phyloP scores from a whole-genome alignment of 2,329 filamentous ascomycete genomes.

The Fonsecaea pugnacius region DNA sequence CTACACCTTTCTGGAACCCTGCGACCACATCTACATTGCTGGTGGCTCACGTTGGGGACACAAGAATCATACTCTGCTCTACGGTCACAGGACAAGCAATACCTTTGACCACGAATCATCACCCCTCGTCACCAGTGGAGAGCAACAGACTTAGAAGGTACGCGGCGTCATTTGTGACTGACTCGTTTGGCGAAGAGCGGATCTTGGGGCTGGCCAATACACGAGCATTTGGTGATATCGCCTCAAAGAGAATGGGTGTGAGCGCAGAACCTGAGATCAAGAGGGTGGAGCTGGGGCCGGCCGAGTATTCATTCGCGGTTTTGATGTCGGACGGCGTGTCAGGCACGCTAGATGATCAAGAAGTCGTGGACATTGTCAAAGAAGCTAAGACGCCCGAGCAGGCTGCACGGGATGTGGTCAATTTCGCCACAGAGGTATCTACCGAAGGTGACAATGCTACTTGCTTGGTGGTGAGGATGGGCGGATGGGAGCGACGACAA shows the following conservation, averaged over 20 bases:
- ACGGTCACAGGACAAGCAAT: slow-evolving; percentile 79
- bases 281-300: slow-evolving; percentile 76
- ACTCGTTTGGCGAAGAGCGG: slow-evolving; percentile 96
- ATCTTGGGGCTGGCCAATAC: slow-evolving; percentile 93
- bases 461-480: slow-evolving; percentile 64
- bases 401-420: slow-evolving; percentile 76
- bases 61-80: slow-evolving; percentile 84
- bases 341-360: slow-evolving; percentile 84
- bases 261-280: slow-evolving; percentile 90
- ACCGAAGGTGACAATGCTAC: slow-evolving; percentile 67
- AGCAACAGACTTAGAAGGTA: slow-evolving; percentile 82
- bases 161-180: slow-evolving; percentile 83
- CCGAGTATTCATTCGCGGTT: slow-evolving; percentile 86
- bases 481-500: slow-evolving; percentile 65
- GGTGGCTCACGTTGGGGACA: slow-evolving; percentile 91
- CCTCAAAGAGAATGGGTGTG: slow-evolving; percentile 88
- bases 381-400: slow-evolving; percentile 90
- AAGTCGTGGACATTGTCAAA: slow-evolving; percentile 91
- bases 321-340: slow-evolving; percentile 88
- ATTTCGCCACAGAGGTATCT: slow-evolving; percentile 85
- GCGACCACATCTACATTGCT: slow-evolving; percentile 80
- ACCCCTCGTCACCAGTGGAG: slow-evolving; percentile 85
- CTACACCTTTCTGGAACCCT: slow-evolving; percentile 94
- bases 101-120: slow-evolving; percentile 87
- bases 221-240: slow-evolving; percentile 90